A percentile compares a stretch with the other conserved stretches of the same genome.
phyloP scores from a whole-genome alignment of 1,284 basidiomycete species.

The Heterobasidion annosum region DNA sequence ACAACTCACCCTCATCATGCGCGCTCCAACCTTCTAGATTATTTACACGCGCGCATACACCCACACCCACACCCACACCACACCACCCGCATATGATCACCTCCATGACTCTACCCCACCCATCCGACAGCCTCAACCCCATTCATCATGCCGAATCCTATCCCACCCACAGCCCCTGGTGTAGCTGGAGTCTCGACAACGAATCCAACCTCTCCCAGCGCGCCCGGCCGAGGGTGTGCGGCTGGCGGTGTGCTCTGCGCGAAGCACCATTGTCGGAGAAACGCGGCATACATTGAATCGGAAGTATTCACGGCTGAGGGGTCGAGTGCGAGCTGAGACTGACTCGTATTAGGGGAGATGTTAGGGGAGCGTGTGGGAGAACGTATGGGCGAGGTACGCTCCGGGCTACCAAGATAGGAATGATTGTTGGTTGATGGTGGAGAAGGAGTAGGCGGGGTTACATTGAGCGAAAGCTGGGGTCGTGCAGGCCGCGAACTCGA shows the following conservation, averaged over 20 bases:
- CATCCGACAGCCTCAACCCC: slow-evolving; percentile 9
- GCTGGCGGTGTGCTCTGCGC: slow-evolving; percentile 26
- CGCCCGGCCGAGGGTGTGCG: slow-evolving; percentile 2
- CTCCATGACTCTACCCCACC: slow-evolving; percentile 1
- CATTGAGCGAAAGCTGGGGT: no score
- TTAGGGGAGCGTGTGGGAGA: no score
- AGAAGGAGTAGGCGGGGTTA: no score
- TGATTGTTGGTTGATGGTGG: no score
- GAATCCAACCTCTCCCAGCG: not conserved
- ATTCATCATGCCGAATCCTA: slow-evolving; percentile 5
- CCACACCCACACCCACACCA: not conserved
- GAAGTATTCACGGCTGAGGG: slow-evolving; percentile 3
- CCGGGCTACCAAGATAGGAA: no score
- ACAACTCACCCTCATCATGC: no score
- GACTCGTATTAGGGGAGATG: no score
- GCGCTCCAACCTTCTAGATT: no score
- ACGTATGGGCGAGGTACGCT: no score
- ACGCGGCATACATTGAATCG: slow-evolving; percentile 43
- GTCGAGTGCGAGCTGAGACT: not conserved
- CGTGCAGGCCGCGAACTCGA: no score
- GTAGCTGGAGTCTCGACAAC: not conserved
- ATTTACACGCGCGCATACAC: not conserved
- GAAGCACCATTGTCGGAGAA: slow-evolving; percentile 66
- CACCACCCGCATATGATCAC: not conserved
- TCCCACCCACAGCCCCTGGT: not conserved